Evolutionary conservation across 108 stramenopile species (phyloP).

Genomic region (Schizochytrium sp.): DNA sequence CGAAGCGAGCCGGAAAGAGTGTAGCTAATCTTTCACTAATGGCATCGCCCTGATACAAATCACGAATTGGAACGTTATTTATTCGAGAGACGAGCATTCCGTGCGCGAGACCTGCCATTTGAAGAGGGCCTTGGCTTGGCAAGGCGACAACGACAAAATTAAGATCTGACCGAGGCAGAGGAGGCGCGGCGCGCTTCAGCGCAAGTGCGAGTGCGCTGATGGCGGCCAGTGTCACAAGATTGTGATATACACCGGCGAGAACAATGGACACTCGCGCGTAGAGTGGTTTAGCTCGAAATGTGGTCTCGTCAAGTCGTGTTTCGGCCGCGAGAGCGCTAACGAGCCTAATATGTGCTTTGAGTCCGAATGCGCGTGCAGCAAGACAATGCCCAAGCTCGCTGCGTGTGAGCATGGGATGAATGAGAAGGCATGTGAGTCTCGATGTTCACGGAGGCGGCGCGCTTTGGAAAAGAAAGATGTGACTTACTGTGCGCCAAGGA

Average conservation of each 20-base stretch:
- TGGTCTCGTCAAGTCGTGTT: background rate
- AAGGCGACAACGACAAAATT: background rate
- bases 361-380: background rate
- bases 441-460: too few relatives aligned
- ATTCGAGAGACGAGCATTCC: background rate
- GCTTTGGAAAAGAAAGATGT: too few relatives aligned
- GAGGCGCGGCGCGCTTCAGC: background rate
- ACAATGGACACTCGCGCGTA: background rate
- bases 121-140: background rate
- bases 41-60: too few relatives aligned
- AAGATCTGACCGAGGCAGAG: background rate
- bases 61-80: too few relatives aligned
- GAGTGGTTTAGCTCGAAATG: background rate
- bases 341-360: background rate
- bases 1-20: too few relatives aligned
- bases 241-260: background rate
- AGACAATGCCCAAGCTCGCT: background rate
- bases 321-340: background rate
- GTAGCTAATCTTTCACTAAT: too few relatives aligned
- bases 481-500: too few relatives aligned
- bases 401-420: too few relatives aligned
- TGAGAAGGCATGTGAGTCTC: too few relatives aligned
- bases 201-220: background rate
- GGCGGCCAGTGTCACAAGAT: background rate
- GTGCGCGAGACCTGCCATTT: background rate